These are phyloP conservation scores for Curvularia hawaiiensis DNA, from an alignment of 2,329 filamentous ascomycete genomes.

Conservation along the genomic window DNA sequence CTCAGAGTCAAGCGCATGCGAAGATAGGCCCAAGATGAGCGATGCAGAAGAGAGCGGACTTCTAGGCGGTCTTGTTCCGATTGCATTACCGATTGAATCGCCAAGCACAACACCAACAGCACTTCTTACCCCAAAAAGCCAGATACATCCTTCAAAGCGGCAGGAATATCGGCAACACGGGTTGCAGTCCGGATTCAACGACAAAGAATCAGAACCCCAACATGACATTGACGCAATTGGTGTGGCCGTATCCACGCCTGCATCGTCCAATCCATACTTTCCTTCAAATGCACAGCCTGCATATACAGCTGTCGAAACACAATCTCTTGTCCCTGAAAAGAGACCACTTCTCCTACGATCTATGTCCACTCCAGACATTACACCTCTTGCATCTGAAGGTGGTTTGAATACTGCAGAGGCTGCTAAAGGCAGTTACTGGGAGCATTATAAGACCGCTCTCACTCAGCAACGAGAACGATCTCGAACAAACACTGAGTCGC, in stretches of 20 bases:
- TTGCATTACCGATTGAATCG: conserved; percentile 17
- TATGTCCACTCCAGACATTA: conserved; percentile 1
- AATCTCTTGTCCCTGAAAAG: conserved; percentile 5
- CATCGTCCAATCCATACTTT: conserved; percentile 7
- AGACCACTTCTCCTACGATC: conserved; percentile 2
- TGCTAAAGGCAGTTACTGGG: conserved; percentile 17
- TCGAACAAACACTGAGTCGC: neutral
- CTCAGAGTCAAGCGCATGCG: conserved; percentile 36
- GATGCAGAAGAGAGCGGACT: conserved; percentile 33
- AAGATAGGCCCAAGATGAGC: conserved; percentile 21
- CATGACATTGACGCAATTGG: conserved; percentile 15
- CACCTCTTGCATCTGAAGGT: neutral
- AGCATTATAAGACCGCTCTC: conserved; percentile 17
- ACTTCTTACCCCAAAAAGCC: conserved; percentile 10
- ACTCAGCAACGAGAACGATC: conserved; percentile 16
- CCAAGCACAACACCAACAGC: conserved; percentile 11
- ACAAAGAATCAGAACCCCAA: neutral
- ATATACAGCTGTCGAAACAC: conserved; percentile 1
- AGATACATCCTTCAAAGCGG: conserved; percentile 19
- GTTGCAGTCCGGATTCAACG: conserved; percentile 16
- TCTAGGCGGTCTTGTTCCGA: conserved; percentile 36
- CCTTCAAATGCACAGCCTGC: conserved; percentile 3
- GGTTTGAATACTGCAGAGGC: conserved; percentile 7
- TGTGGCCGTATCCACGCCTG: conserved; percentile 21
- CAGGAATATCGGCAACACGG: conserved; percentile 7